Evolutionary conservation across 2,329 filamentous ascomycete genomes (phyloP).

Genomic region (Venturiaceae sp.): DNA sequence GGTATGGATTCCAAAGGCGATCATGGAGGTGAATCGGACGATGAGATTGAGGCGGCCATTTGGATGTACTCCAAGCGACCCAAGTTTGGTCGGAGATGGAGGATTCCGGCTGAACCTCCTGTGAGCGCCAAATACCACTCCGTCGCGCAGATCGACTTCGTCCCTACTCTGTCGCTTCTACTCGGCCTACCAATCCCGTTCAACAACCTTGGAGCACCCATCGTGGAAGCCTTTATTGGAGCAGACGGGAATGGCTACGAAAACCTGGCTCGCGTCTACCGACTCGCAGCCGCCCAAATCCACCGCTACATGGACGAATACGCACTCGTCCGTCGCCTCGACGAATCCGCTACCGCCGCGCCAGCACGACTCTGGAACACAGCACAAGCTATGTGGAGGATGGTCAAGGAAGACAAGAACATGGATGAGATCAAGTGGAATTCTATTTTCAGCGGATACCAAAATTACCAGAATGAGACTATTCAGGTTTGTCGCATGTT

Average conservation of each 20-base stretch:
- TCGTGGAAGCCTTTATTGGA: slow-evolving; percentile 85
- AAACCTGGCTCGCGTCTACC: slow-evolving; percentile 68
- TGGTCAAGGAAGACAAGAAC: background rate
- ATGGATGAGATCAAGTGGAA: slow-evolving; percentile 19
- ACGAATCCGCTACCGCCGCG: slow-evolving; percentile 46
- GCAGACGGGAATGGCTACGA: slow-evolving; percentile 58
- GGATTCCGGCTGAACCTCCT: slow-evolving; percentile 47
- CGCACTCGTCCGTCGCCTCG: slow-evolving; percentile 58
- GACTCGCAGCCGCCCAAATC: slow-evolving; percentile 74
- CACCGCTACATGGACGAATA: slow-evolving; percentile 84
- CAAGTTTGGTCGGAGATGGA: slow-evolving; percentile 67
- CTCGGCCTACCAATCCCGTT: slow-evolving; percentile 89
- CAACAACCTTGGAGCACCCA: slow-evolving; percentile 88
- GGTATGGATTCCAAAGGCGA: slow-evolving; percentile 97
- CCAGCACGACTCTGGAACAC: slow-evolving; percentile 43
- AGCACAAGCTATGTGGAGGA: slow-evolving; percentile 44
- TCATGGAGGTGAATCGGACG: slow-evolving; percentile 95
- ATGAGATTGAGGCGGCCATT: slow-evolving; percentile 86
- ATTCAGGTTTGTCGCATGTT: slow-evolving; percentile 69
- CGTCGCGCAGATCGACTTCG: slow-evolving; percentile 83
- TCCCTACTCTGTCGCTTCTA: slow-evolving; percentile 80
- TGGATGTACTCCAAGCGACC: slow-evolving; percentile 97
- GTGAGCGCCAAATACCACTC: slow-evolving; percentile 67
- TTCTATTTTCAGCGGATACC: slow-evolving; percentile 47
- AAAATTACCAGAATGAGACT: slow-evolving; percentile 67